These are phyloP conservation scores for Malassezia obtusa DNA, from an alignment of 1,284 basidiomycete genomes.

Conservation along the genomic window DNA sequence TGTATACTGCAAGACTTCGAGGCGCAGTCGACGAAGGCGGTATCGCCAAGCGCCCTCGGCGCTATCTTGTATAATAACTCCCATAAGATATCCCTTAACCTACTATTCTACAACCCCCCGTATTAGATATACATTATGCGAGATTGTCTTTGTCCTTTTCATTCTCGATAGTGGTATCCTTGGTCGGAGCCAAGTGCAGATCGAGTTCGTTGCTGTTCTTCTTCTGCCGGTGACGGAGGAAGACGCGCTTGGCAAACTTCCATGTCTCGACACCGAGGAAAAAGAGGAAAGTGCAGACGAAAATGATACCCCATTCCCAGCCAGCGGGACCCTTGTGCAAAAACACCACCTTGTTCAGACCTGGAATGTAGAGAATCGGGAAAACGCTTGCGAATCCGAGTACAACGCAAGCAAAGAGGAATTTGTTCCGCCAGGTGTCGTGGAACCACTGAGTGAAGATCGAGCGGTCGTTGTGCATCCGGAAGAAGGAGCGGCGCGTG, in stretches of 20 bases:
- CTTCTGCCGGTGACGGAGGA: conserved; percentile 6
- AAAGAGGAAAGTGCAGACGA: conserved; percentile 36
- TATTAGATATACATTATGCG: neutral
- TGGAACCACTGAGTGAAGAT: conserved; percentile 37
- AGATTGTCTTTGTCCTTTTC: conserved; percentile 1
- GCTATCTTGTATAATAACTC: conserved; percentile 2
- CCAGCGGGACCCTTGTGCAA: conserved; percentile 32
- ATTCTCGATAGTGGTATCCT: too few relatives aligned
- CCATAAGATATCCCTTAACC: too few relatives aligned
- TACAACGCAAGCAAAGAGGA: conserved; percentile 39
- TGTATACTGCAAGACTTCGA: conserved; percentile 16
- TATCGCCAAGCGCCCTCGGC: neutral
- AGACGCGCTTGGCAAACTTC: conserved; percentile 40
- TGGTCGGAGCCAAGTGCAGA: neutral
- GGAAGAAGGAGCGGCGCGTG: conserved; percentile 45
- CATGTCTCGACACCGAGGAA: conserved; percentile 36
- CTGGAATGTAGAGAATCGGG: conserved; percentile 54
- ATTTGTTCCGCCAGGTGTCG: conserved; percentile 40
- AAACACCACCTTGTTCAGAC: conserved; percentile 47
- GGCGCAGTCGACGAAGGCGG: conserved; percentile 8
- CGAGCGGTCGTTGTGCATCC: conserved; percentile 25
- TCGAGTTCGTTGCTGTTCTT: neutral
- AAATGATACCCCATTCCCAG: conserved; percentile 49
- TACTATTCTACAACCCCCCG: neutral
- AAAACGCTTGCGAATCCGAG: conserved; percentile 54